These are phyloP conservation scores for Annulohypoxylon stygium DNA, from an alignment of 495 filamentous ascomycete genomes.

Conservation along the genomic window DNA sequence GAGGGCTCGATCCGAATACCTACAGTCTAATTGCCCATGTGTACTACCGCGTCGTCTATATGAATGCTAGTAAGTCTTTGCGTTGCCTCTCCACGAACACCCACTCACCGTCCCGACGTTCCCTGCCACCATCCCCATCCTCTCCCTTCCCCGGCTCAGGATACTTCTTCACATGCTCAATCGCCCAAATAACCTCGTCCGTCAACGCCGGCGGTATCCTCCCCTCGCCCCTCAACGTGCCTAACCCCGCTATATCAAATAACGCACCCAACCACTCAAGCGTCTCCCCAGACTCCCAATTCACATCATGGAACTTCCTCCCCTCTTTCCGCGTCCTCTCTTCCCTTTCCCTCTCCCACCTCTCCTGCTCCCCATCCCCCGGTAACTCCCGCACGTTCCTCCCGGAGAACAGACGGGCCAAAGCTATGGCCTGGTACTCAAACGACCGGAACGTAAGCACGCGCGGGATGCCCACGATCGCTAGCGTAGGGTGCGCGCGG, in stretches of 20 bases:
- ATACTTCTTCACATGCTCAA: constrained; percentile 64
- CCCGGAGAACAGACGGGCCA: constrained; percentile 60
- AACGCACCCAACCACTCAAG: constrained; percentile 56
- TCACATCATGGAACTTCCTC: constrained; percentile 63
- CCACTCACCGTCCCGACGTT: constrained; percentile 36
- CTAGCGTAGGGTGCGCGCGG: constrained; percentile 56
- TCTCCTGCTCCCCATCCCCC: constrained; percentile 49
- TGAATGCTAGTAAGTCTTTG: constrained; percentile 51
- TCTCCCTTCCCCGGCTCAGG: constrained; percentile 56
- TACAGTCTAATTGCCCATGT: constrained; percentile 12
- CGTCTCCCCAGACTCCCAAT: constrained; percentile 62
- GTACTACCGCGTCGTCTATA: constrained; percentile 23
- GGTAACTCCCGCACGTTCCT: constrained; percentile 54
- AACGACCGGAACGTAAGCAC: constrained; percentile 64
- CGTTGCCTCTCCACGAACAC: constrained; percentile 43
- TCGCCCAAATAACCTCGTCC: constrained; percentile 59
- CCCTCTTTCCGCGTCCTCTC: constrained; percentile 42
- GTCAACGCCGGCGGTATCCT: constrained; percentile 60
- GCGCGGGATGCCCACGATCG: constrained; percentile 59
- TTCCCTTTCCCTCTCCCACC: constrained; percentile 56
- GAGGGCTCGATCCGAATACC: neutral
- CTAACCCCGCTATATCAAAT: constrained; percentile 60
- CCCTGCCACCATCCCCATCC: constrained; percentile 15
- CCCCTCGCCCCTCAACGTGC: constrained; percentile 58
- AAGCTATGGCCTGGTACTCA: constrained; percentile 65